These are phyloP conservation scores for Cyclostephanos tholiformis DNA, from an alignment of 108 stramenopile genomes.

Conservation along the genomic window DNA sequence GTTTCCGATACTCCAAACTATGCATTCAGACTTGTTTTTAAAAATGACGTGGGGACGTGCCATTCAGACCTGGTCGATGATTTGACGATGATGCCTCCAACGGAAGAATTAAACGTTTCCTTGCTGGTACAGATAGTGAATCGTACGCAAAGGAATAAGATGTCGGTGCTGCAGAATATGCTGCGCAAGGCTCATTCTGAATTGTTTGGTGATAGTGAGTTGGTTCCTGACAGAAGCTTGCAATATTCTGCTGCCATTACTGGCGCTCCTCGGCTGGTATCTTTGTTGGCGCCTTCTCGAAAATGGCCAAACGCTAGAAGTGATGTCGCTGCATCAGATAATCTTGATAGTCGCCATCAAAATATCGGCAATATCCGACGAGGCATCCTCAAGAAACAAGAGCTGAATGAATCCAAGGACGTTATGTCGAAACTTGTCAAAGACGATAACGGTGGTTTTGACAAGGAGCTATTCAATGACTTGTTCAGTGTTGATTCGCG, in stretches of 20 bases:
- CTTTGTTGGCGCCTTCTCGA: background rate
- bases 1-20: background rate
- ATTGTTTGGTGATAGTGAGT: slow-evolving; percentile 4
- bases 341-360: background rate
- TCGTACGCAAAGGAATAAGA: slow-evolving; percentile 29
- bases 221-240: background rate
- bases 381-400: background rate
- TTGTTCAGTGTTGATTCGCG: slow-evolving; percentile 16
- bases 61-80: slow-evolving; percentile 23
- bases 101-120: slow-evolving; percentile 38
- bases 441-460: slow-evolving; percentile 10
- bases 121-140: slow-evolving; percentile 30
- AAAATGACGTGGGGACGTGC: slow-evolving; percentile 37
- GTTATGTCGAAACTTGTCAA: slow-evolving; percentile 13
- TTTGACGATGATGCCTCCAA: slow-evolving; percentile 30
- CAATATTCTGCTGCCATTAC: background rate
- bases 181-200: slow-evolving; percentile 30
- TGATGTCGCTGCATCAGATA: slow-evolving; percentile 1
- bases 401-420: slow-evolving; percentile 17
- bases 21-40: slow-evolving; percentile 32
- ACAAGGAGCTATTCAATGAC: slow-evolving; percentile 22
- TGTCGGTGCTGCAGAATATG: slow-evolving; percentile 40
- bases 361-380: background rate
- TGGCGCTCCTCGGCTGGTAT: background rate
- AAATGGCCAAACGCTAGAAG: background rate